Evolutionary conservation across 805 yeast genomes (phyloP), one percentile per base, ranked within the genome.

Genomic region (Sugiyamaella floridensis): DNA sequence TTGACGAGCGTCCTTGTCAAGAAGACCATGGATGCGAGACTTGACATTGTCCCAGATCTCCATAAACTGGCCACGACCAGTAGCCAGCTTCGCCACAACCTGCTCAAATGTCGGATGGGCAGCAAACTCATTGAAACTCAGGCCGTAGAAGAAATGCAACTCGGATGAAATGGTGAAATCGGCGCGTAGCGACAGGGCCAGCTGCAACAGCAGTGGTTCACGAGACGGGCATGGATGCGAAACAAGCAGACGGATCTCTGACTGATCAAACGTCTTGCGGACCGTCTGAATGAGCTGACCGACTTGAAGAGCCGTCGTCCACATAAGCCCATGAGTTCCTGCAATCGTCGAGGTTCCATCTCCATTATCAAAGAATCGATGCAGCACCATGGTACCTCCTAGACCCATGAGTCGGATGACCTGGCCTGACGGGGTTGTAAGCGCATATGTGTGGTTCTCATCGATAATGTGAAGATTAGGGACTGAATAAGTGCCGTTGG

Each of bases 101-200:
- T 77, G 76, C 59, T 83, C 89, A 61, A 82, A 52, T 60, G 78
- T 73, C 51, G 88, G 76, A 66, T 84, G 77, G 53, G 82, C 74
- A 22, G 86, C 77, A 63, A 80, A 72, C 57, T 83, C 89, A 64
- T 83, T 84, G 63, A 81, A 85, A 57, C 85, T 78, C 1, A 86
- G 78, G 1, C 86, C 83, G 64, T 83, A 83, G 52, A 83, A 71
- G 68, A 83, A 83, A 62, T 86, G 92, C 42, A 85, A 64, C 0
- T 88, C 84, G 58, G 84, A 83, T n/a, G 86, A 79, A 4, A 86
- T 66, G 1, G 89, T 82, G 63, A 82, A 83, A 64, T 85, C 90
- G 60, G 86, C 83, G 57, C 82, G 80, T 58, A 85, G 73, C 26
- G 79, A 70, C 40, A 84, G 77, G 40, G 88, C 81, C 54, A 86